Evolutionary conservation across 116 monocot species (phyloP).

Genomic region (Iris pallida): DNA sequence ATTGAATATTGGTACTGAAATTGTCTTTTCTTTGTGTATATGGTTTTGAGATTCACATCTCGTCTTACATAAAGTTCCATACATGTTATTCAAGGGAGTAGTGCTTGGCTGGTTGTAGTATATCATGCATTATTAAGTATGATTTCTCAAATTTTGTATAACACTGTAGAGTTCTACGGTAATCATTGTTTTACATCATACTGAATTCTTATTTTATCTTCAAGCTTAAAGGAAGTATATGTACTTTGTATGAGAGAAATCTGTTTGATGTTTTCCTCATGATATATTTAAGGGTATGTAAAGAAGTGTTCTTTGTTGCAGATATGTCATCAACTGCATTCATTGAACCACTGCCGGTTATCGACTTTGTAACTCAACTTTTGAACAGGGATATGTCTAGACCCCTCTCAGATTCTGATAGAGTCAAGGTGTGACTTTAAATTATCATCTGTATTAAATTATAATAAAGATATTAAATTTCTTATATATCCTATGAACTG

Average conservation of each 20-base stretch:
- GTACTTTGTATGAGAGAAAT: background rate
- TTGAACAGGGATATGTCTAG: constrained; percentile 42
- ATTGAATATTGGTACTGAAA: background rate
- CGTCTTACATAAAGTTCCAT: background rate
- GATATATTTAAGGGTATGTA: too few species aligned
- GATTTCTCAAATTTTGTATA: background rate
- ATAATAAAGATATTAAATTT: too few species aligned
- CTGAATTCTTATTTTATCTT: background rate
- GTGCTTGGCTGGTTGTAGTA: background rate
- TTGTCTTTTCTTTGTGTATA: background rate
- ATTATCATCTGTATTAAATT: too few species aligned
- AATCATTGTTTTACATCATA: background rate
- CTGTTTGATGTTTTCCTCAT: too few species aligned
- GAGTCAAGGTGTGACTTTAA: constrained; percentile 55
- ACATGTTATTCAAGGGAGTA: background rate
- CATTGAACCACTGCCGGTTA: constrained; percentile 56
- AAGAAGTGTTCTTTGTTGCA: background rate
- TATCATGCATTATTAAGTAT: background rate
- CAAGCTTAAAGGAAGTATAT: background rate
- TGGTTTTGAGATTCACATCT: background rate
- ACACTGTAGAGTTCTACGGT: background rate
- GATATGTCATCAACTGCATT: constrained; percentile 58
- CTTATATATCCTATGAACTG: too few species aligned
- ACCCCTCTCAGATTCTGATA: constrained; percentile 69
- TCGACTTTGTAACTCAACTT: constrained; percentile 54